These are phyloP conservation scores for Sarocladium oryzae DNA, from an alignment of 2,329 filamentous ascomycete species.

Conservation along the genomic window DNA sequence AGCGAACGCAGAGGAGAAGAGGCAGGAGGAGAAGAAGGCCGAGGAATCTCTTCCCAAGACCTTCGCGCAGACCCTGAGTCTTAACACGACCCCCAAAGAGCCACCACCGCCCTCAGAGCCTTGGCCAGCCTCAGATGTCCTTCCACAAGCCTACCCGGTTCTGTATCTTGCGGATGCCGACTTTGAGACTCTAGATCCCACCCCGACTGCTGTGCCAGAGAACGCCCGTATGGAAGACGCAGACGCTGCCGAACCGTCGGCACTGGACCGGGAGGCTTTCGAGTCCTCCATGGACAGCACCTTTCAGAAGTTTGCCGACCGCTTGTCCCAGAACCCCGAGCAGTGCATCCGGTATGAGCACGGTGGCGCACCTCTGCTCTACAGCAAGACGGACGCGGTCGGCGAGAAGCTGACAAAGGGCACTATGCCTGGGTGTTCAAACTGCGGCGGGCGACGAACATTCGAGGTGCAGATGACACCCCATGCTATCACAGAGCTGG, in stretches of 20 bases:
- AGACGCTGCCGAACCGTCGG: constrained; percentile 31
- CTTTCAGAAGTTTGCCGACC: constrained; percentile 75
- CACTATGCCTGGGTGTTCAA: constrained; percentile 66
- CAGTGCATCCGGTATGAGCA: constrained; percentile 80
- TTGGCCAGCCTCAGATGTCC: constrained; percentile 64
- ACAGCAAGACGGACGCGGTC: constrained; percentile 69
- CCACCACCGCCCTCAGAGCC: constrained; percentile 49
- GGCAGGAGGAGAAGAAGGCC: constrained; percentile 18
- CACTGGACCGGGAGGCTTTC: constrained; percentile 63
- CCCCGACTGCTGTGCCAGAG: constrained; percentile 41
- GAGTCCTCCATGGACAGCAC: constrained; percentile 68
- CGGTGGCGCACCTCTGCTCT: constrained; percentile 66
- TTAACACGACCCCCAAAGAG: constrained; percentile 48
- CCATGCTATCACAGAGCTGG: constrained; percentile 81
- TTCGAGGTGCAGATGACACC: constrained; percentile 94
- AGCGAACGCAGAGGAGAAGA: constrained; percentile 32
- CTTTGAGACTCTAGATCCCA: constrained; percentile 74
- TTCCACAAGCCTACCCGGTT: constrained; percentile 65
- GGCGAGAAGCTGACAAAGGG: constrained; percentile 53
- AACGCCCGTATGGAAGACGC: constrained; percentile 38
- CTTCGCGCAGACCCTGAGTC: constrained; percentile 70
- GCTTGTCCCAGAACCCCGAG: constrained; percentile 72
- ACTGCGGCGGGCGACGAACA: constrained; percentile 67
- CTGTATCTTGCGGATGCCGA: constrained; percentile 83
- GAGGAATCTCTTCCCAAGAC: constrained; percentile 44